Percentiles rank a stretch among this genome's conserved stretches.
Conservation (phyloP, 2,329 filamentous ascomycete species). For the Hymenoscyphus scutula region DNA sequence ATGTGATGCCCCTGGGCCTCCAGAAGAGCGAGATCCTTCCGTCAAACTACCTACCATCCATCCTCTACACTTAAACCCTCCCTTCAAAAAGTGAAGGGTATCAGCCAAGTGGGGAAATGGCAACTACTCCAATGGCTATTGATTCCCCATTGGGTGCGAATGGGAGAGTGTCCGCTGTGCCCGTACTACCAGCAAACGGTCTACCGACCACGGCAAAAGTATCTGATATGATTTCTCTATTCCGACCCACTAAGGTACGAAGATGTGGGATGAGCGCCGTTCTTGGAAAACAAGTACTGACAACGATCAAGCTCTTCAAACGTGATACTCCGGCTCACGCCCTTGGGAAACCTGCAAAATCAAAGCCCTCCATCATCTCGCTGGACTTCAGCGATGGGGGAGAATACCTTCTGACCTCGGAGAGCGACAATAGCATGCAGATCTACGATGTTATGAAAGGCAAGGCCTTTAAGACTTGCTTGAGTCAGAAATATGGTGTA, state of each 20-base stretch:
- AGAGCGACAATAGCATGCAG: slow-evolving; percentile 92
- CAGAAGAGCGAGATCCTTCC: neutral
- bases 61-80: neutral
- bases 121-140: slow-evolving; percentile 35
- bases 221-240: slow-evolving; percentile 72
- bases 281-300: slow-evolving; percentile 2
- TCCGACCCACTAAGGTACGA: slow-evolving; percentile 74
- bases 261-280: no score
- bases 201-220: slow-evolving; percentile 55
- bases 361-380: slow-evolving; percentile 69
- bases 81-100: neutral
- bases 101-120: slow-evolving; percentile 22
- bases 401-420: slow-evolving; percentile 85
- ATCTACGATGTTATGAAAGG: slow-evolving; percentile 93
- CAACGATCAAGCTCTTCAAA: slow-evolving; percentile 52
- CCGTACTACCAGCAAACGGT: slow-evolving; percentile 18
- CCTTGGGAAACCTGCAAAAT: slow-evolving; percentile 31
- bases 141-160: slow-evolving; percentile 34
- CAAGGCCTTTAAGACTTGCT: slow-evolving; percentile 80
- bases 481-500: slow-evolving; percentile 95
- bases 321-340: slow-evolving; percentile 51
- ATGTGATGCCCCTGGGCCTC: neutral
- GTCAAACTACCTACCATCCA: no score
- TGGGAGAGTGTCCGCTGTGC: slow-evolving; percentile 19
- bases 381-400: slow-evolving; percentile 96